These are phyloP conservation scores for Cladosporium halotolerans DNA, from an alignment of 2,329 filamentous ascomycete genomes.

Conservation along the genomic window DNA sequence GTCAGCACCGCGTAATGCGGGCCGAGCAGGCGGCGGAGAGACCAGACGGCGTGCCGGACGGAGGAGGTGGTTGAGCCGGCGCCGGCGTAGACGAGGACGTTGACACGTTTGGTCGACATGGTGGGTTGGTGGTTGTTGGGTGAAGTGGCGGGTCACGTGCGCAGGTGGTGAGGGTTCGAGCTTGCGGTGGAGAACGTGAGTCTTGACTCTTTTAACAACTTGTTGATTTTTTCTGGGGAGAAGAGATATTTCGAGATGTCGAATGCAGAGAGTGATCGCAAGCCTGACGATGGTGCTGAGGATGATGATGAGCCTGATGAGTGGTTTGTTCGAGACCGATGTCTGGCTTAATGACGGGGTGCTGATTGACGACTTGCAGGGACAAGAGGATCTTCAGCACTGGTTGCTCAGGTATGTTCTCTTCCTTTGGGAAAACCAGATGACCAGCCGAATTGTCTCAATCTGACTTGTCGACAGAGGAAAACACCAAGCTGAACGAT, in stretches of 20 bases:
- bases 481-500: constrained; percentile 86
- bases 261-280: constrained; percentile 23
- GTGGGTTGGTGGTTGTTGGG: background rate
- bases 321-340: constrained; percentile 57
- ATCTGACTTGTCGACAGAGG: constrained; percentile 48
- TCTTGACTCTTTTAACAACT: background rate
- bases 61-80: constrained; percentile 81
- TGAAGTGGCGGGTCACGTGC: constrained; percentile 7
- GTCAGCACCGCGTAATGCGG: constrained; percentile 91
- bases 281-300: constrained; percentile 29
- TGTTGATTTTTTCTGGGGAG: no score
- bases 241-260: constrained; percentile 21
- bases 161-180: background rate
- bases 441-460: background rate
- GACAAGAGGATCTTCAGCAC: constrained; percentile 97
- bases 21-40: constrained; percentile 76
- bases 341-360: background rate
- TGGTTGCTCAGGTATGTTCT: constrained; percentile 67
- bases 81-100: constrained; percentile 89
- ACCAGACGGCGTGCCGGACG: constrained; percentile 81
- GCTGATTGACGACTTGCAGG: constrained; percentile 47
- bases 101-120: constrained; percentile 68
- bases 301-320: constrained; percentile 90
- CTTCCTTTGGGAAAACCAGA: background rate
- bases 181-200: no score